These are phyloP conservation scores for Pyrenophora seminiperda DNA, from an alignment of 2,329 filamentous ascomycete genomes.

Conservation along the genomic window DNA sequence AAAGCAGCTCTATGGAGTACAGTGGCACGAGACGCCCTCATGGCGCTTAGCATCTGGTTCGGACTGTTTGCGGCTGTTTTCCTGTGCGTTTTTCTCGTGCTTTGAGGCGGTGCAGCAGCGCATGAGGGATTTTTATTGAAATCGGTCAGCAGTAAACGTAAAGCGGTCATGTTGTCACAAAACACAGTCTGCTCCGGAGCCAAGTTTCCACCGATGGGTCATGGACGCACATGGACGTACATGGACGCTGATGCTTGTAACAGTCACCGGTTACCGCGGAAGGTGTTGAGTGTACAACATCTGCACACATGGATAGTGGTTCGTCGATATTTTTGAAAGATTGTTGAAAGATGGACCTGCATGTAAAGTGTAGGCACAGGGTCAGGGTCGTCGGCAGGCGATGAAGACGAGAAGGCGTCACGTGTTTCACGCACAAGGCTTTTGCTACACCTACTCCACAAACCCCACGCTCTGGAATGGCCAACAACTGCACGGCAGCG, in stretches of 20 bases:
- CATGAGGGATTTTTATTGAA: conserved; percentile 7
- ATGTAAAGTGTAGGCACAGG: not conserved
- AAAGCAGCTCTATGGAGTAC: no score
- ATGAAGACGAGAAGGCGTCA: conserved; percentile 1
- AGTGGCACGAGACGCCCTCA: no score
- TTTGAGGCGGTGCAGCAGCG: conserved; percentile 11
- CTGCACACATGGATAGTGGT: no score
- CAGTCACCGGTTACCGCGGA: no score
- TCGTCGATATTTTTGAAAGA: no score
- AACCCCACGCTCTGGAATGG: conserved; percentile 7
- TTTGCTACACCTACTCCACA: not conserved
- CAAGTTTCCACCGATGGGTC: conserved; percentile 8
- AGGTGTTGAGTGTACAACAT: no score
- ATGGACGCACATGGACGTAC: not conserved
- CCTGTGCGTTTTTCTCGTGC: no score
- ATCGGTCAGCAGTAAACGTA: not conserved
- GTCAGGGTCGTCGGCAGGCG: not conserved
- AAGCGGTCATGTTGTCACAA: not conserved
- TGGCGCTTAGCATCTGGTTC: no score
- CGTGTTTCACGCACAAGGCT: conserved; percentile 5
- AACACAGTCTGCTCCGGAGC: conserved; percentile 3
- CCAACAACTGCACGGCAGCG: not conserved
- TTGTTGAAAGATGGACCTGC: not conserved
- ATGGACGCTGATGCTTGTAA: no score
- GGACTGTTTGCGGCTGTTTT: no score